Percentiles rank a stretch among this genome's conserved stretches.
Evolutionary conservation across 202 grass and related monocot species (phyloP).

Genomic region (Panicum virgatum): DNA sequence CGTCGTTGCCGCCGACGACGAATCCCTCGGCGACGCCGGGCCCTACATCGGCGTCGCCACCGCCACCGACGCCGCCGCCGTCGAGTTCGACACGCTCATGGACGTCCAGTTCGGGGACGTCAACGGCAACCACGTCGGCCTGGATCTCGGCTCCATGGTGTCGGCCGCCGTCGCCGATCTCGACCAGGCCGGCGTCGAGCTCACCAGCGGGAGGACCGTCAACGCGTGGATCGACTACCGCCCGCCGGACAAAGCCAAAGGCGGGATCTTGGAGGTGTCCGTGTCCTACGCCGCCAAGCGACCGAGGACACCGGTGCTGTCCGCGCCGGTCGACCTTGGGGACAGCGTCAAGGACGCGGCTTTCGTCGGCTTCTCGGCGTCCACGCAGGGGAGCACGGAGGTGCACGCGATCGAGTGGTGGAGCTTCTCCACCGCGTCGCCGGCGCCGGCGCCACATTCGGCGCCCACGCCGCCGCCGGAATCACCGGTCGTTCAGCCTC

Average conservation of each 20-base stretch:
- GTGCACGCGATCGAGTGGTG: slow-evolving; percentile 92
- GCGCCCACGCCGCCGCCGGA: slow-evolving; percentile 23
- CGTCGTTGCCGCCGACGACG: slow-evolving; percentile 53
- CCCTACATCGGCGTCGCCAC: slow-evolving; percentile 55
- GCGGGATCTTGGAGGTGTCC: slow-evolving; percentile 48
- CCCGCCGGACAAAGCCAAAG: background rate
- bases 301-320: slow-evolving; percentile 53
- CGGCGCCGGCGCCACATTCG: background rate
- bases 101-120: slow-evolving; percentile 77
- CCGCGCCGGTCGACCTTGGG: slow-evolving; percentile 52
- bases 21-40: slow-evolving; percentile 56
- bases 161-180: slow-evolving; percentile 66
- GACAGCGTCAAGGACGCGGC: slow-evolving; percentile 44
- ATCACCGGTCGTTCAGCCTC: background rate
- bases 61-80: slow-evolving; percentile 53
- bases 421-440: slow-evolving; percentile 65
- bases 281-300: slow-evolving; percentile 62
- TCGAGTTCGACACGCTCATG: slow-evolving; percentile 93
- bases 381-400: slow-evolving; percentile 96
- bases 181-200: slow-evolving; percentile 43
- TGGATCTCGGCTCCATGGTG: slow-evolving; percentile 79
- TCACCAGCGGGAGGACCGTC: slow-evolving; percentile 61
- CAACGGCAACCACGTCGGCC: slow-evolving; percentile 74
- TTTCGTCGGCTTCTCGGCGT: slow-evolving; percentile 75
- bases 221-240: slow-evolving; percentile 80